Percentiles rank a stretch among this genome's conserved stretches.
phyloP scores from a whole-genome alignment of 148 eudicot genomes.

The Rhododendron vialii region DNA sequence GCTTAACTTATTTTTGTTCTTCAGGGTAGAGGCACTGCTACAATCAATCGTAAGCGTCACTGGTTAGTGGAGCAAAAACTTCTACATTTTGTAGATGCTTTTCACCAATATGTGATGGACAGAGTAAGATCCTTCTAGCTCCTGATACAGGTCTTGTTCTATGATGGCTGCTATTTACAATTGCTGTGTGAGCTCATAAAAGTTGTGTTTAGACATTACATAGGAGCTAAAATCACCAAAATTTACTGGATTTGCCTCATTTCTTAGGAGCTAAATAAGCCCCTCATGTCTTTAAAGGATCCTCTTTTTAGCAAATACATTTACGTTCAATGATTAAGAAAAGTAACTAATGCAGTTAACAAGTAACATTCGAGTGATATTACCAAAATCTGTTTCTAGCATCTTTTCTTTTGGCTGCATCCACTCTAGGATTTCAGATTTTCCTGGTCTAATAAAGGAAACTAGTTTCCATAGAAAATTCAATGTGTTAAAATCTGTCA shows the following conservation, averaged over 20 bases:
- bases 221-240: slow-evolving; percentile 1
- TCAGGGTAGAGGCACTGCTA: slow-evolving; percentile 63
- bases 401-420: slow-evolving; percentile 6
- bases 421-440: background rate
- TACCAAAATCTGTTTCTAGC: background rate
- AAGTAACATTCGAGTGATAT: background rate
- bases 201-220: background rate
- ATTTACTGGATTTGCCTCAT: background rate
- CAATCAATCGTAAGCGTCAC: slow-evolving; percentile 58
- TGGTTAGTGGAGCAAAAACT: slow-evolving; percentile 97
- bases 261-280: background rate
- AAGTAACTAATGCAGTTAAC: background rate
- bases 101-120: slow-evolving; percentile 99
- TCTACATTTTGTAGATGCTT: slow-evolving; percentile 96
- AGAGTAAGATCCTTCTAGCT: slow-evolving; percentile 49
- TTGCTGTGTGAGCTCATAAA: background rate
- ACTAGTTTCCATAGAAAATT: background rate
- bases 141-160: slow-evolving; percentile 9
- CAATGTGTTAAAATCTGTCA: background rate
- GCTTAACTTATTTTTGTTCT: background rate
- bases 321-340: background rate
- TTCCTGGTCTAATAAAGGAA: background rate
- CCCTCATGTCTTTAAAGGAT: background rate
- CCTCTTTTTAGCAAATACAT: background rate
- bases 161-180: background rate